A percentile compares a stretch with the other conserved stretches of the same genome.
Conservation (phyloP, 345 rosid species). For the Populus nigra region DNA sequence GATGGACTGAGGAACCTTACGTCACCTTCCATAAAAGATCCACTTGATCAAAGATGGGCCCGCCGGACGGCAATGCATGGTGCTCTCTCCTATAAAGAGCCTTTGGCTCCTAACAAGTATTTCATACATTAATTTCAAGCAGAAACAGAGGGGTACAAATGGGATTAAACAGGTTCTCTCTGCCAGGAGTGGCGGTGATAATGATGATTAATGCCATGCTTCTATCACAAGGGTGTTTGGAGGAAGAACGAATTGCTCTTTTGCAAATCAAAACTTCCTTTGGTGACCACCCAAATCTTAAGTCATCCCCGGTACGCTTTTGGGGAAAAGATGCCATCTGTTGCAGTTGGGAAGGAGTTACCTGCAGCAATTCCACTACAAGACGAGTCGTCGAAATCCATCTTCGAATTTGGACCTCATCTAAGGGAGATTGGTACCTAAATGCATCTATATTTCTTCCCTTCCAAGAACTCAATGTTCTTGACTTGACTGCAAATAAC, state of each 20-base stretch:
- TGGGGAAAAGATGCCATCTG: not conserved
- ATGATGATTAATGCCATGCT: not conserved
- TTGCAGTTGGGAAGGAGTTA: not conserved
- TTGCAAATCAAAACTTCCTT: not conserved
- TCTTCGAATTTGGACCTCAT: not conserved
- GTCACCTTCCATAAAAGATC: too few species aligned
- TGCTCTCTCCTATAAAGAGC: too few species aligned
- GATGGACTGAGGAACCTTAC: too few species aligned
- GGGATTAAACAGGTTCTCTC: not conserved
- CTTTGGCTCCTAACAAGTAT: too few species aligned
- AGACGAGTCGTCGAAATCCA: not conserved
- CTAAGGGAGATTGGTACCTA: not conserved
- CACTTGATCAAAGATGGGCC: too few species aligned
- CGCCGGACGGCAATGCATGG: too few species aligned
- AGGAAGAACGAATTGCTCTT: not conserved
- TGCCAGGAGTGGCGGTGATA: not conserved
- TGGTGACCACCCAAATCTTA: not conserved
- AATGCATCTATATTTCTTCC: slow-evolving; percentile 14
- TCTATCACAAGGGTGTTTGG: not conserved
- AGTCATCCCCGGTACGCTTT: too few species aligned
- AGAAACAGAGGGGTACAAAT: not conserved
- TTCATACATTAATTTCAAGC: too few species aligned
- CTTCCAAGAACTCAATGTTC: not conserved
- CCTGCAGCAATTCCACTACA: not conserved
- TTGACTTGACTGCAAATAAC: fast-evolving